Conservation (phyloP, 106 monocot species). For the Iris macrosiphon region DNA sequence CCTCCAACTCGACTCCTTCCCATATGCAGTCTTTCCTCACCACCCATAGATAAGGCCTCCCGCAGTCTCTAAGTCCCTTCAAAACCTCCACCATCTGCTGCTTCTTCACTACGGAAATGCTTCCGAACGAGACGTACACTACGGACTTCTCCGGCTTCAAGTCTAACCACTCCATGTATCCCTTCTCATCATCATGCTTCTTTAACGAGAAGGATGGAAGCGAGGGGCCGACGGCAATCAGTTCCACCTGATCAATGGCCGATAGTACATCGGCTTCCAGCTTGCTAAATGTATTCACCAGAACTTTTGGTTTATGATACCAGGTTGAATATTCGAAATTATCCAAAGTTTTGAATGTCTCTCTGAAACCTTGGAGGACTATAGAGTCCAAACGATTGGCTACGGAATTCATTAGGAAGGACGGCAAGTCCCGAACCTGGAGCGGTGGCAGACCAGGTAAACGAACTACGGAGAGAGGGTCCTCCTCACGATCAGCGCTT, state of each 20-base stretch:
- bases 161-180: slow-evolving; percentile 45
- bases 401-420: no score
- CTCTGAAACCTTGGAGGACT: no score
- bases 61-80: slow-evolving; percentile 22
- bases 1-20: slow-evolving; percentile 1
- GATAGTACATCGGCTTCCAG: slow-evolving; percentile 21
- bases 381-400: no score
- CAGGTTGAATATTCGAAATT: no score
- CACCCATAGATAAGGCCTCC: slow-evolving; percentile 36
- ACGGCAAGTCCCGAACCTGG: no score
- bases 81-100: slow-evolving; percentile 34
- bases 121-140: slow-evolving; percentile 53
- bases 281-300: slow-evolving; percentile 28
- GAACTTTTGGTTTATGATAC: slow-evolving; percentile 3
- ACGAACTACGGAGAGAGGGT: no score
- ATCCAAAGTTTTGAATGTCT: no score
- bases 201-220: not conserved
- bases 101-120: slow-evolving; percentile 14
- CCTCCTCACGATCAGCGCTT: no score
- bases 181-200: slow-evolving; percentile 19
- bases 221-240: slow-evolving; percentile 24
- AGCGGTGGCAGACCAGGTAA: no score
- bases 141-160: slow-evolving; percentile 31
- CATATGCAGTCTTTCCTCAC: slow-evolving; percentile 16
- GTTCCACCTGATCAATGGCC: slow-evolving; percentile 3